Base-by-base conservation (phyloP, 2,329 filamentous ascomycete species). In the Xylaria hypoxylon region DNA sequence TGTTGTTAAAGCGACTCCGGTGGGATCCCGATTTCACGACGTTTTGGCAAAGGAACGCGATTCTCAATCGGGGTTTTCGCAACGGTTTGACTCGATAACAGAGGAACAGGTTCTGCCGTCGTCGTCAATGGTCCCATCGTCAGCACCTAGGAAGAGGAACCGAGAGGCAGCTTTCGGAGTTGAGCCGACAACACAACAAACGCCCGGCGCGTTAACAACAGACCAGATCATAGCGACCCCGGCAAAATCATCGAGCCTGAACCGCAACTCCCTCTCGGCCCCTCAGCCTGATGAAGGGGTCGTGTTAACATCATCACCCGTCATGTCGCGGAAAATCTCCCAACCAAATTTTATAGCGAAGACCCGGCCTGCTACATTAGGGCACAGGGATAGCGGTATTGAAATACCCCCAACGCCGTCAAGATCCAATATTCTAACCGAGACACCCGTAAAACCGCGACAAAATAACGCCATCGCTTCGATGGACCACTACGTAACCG, bases 1-100 rank as follows among this genome's bases (percentile, higher is more conserved):
- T 15, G 75, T 88, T 24, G 82, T 89, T 59, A 87, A 88, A 74
- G 87, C 86, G 4, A 89, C 87, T 0, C 87, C 87, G 1, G 81
- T 82, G 33, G 86, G 84, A 68, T 82, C 81, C 53, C 83, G 87
- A 7, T 88, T 86, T 78, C 84, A 78, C 62, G 83, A 88, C 69
- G 82, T 81, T 1, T 77, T 86, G 22, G 72, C 69, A 17, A 68
- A 58, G 47, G 65, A 65, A 5, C 55, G 50, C n/a, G 40, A 65
- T 22, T 67, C 67, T 77, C 79, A 47, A 63, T 71, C 44, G 75
- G 79, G 52, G 35, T 68, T 67, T 15, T 38, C 69, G 42, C 67
- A 76, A 15, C 59, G 77, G 38, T 53, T 69, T 11, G 62, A 59
- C 6, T 56, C 65, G 7, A 63, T 67, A 48, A 65, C 69, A 24